These are phyloP conservation scores for Agapanthus africanus DNA, from an alignment of 106 monocot species.

Conservation along the genomic window DNA sequence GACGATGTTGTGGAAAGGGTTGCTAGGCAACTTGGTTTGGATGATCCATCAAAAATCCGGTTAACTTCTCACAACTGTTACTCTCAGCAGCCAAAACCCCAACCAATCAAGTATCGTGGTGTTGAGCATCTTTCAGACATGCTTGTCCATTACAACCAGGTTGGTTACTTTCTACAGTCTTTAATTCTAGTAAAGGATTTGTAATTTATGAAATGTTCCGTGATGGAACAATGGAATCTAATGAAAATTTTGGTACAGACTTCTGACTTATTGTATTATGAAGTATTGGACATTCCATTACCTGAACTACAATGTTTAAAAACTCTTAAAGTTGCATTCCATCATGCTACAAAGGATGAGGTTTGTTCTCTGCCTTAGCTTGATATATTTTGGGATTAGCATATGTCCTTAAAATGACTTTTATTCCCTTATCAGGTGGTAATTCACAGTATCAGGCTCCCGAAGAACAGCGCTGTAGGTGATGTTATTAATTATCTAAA, in stretches of 20 bases:
- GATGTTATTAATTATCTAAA: conserved; percentile 91
- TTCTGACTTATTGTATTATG: conserved; percentile 96
- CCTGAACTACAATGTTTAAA: conserved; percentile 93
- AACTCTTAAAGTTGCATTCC: conserved; percentile 93
- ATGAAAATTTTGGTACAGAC: conserved; percentile 40
- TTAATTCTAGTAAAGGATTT: background rate
- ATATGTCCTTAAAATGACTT: background rate
- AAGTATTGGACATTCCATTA: conserved; percentile 91
- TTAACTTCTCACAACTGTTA: conserved; percentile 99
- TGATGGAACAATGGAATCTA: background rate
- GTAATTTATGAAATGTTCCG: background rate
- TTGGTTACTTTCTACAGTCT: conserved; percentile 8
- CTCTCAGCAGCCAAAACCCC: conserved; percentile 99
- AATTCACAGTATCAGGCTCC: conserved; percentile 81
- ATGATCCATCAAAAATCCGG: conserved; percentile 86
- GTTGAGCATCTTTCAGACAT: conserved; percentile 88
- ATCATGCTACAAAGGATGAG: conserved; percentile 90
- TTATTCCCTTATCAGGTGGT: conserved; percentile 36
- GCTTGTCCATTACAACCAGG: conserved; percentile 98
- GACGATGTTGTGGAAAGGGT: conserved; percentile 97
- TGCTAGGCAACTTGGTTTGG: conserved; percentile 72
- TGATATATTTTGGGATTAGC: conserved; percentile 3
- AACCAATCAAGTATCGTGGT: conserved; percentile 91
- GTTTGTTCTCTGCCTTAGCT: conserved; percentile 17
- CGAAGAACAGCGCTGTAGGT: conserved; percentile 89